Percentiles rank a stretch among this genome's conserved stretches.
phyloP scores from a whole-genome alignment of 257 asterid species.

The Jacaranda copaia region DNA sequence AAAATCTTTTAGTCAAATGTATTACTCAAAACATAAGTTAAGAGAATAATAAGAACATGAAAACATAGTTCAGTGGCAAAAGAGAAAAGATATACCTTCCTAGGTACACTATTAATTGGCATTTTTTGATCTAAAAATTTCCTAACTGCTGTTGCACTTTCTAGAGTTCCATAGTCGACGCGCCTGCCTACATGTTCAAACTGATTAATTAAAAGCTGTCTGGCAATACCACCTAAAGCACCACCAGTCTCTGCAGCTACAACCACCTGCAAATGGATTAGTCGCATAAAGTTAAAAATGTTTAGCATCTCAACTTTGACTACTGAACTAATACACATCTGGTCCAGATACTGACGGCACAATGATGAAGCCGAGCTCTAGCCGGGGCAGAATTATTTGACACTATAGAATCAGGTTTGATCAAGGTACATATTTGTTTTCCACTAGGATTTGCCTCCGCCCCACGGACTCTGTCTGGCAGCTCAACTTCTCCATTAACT shows the following conservation, averaged over 20 bases:
- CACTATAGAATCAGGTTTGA: conserved; percentile 75
- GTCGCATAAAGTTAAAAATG: conserved; percentile 34
- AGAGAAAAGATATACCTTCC: conserved; percentile 63
- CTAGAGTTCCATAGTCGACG: too few species aligned
- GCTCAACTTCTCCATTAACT: conserved; percentile 85
- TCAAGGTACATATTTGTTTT: conserved; percentile 65
- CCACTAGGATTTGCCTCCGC: conserved; percentile 97
- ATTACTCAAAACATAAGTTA: not conserved
- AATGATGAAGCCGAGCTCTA: conserved; percentile 94
- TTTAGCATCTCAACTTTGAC: conserved; percentile 19
- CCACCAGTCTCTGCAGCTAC: conserved; percentile 88
- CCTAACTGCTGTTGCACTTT: conserved; percentile 35
- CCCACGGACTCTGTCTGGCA: conserved; percentile 92
- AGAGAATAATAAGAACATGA: conserved; percentile 8
- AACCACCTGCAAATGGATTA: conserved; percentile 62
- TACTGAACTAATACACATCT: conserved; percentile 6
- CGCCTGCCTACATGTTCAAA: conserved; percentile 83
- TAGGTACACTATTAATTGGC: conserved; percentile 90
- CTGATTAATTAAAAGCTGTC: conserved; percentile 80
- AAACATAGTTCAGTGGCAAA: not conserved
- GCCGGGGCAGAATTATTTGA: conserved; percentile 68
- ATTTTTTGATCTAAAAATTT: conserved; percentile 92
- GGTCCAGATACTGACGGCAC: conserved; percentile 74
- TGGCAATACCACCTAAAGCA: conserved; percentile 44
- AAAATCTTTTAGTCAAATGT: not conserved